Evolutionary conservation across 2,329 filamentous ascomycete genomes (phyloP).

Genomic region (Neopestalotiopsis rosae): DNA sequence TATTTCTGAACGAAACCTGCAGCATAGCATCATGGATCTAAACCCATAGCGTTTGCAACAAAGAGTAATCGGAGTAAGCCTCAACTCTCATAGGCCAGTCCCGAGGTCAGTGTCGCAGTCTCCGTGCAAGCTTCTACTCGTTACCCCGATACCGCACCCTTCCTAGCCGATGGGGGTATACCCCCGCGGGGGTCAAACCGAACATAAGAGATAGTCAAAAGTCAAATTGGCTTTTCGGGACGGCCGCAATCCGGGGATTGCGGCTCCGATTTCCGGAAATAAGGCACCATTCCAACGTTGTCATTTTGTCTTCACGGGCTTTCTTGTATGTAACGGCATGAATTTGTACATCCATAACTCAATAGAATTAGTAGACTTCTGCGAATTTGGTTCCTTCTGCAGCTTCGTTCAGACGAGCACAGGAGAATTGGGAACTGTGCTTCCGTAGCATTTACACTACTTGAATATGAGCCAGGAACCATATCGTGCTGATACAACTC

Average conservation of each 20-base stretch:
- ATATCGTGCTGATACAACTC: no score
- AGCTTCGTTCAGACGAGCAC: no score
- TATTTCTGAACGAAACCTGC: slow-evolving; percentile 4
- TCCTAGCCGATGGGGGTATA: neutral
- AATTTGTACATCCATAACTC: no score
- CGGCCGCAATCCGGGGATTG: no score
- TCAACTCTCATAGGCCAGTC: neutral
- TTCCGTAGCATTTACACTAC: no score
- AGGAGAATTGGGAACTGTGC: no score
- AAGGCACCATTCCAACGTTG: neutral
- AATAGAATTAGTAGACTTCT: no score
- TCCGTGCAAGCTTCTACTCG: neutral
- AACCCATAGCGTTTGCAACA: neutral
- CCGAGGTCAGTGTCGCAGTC: neutral
- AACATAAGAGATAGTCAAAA: neutral
- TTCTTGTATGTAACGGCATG: no score
- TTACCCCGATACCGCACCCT: slow-evolving; percentile 15
- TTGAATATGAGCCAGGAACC: no score
- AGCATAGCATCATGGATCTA: slow-evolving; percentile 6
- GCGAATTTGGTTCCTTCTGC: no score
- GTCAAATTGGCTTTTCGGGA: neutral
- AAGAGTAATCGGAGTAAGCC: slow-evolving; percentile 6
- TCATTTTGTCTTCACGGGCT: neutral
- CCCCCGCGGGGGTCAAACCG: neutral
- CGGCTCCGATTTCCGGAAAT: neutral